These are phyloP conservation scores for Malassezia obtusa DNA, from an alignment of 1,284 basidiomycete species.

Conservation along the genomic window DNA sequence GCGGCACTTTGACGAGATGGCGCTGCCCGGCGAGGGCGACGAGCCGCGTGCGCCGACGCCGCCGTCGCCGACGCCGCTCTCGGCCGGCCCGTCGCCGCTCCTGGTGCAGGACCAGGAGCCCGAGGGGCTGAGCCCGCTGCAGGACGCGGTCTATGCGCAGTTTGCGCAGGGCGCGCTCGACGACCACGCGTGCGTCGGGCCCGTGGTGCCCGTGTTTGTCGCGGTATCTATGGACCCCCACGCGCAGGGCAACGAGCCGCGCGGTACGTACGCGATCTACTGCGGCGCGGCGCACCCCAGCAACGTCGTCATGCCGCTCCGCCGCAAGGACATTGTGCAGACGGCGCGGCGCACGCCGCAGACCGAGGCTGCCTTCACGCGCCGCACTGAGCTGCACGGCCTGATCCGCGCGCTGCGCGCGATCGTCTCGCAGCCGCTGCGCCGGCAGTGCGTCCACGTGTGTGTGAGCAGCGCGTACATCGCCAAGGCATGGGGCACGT, in stretches of 20 bases:
- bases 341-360: constrained; percentile 28
- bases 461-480: constrained; percentile 40
- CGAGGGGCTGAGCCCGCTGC: not conserved
- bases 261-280: constrained; percentile 20
- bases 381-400: constrained; percentile 30
- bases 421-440: constrained; percentile 23
- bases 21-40: not conserved
- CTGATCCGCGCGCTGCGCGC: constrained; percentile 26
- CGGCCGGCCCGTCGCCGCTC: not conserved
- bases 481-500: constrained; percentile 39
- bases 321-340: not conserved
- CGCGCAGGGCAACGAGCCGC: constrained; percentile 9
- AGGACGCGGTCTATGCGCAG: constrained; percentile 23
- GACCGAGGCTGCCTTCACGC: constrained; percentile 20
- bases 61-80: not conserved
- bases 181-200: constrained; percentile 32
- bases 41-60: not conserved
- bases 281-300: constrained; percentile 7
- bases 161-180: constrained; percentile 23
- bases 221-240: constrained; percentile 18
- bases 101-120: not conserved
- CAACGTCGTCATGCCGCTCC: not conserved
- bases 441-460: constrained; percentile 29
- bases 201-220: constrained; percentile 31
- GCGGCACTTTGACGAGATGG: not conserved